Base-by-base conservation (phyloP, 2,329 filamentous ascomycete species). In the Plenodomus lindquistii region DNA sequence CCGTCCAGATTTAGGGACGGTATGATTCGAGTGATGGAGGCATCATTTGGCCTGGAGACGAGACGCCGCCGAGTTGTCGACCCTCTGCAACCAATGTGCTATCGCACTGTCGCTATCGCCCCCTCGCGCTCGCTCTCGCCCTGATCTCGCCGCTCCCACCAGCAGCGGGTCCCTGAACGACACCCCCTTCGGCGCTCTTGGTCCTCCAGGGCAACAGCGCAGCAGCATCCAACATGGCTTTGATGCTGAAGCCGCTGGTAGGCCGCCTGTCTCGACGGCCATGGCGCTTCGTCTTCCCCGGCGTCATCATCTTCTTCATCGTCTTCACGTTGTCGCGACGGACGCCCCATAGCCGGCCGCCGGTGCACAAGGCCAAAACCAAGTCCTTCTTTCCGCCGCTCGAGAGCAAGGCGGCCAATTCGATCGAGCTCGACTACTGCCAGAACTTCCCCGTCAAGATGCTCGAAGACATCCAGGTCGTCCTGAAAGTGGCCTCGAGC, bases 401-500 rank as follows among this genome's bases (percentile, higher is more conserved):
- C 41, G 62, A 61, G 53, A 52, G 59, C 22, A 62, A 60, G 43
- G 59, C 57, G 46, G 60, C 60, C 47, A 59, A 63, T 42, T 54
- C 57, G 44, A 63, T 62, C 42, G 62, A 69, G 51, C 57, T 68
- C 46, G 69, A 74, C 46, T 70, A 73, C 50, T 75, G 74, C 62
- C 59, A 66, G 27, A 64, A 65, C 53, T 75, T 75, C 53, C 74
- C 77, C 18, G 60, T 60, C 15, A 55, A 74, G 40, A 59, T 74
- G 17, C 67, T 79, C n/a, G 61, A 67, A 7, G 67, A 72, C 38
- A 65, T 79, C 29, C 76, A 79, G 58, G 70, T 78, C 1, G 73
- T 80, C 4, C 63, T 82, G 37, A 81, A 80, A 60, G 78, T 77
- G 38, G 78, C 79, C 40, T 73, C 76, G 44, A 74, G 73, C 47